These are phyloP conservation scores for Powellomyces hirtus DNA, from an alignment of 192 early-diverging fungal genomes.

Conservation along the genomic window DNA sequence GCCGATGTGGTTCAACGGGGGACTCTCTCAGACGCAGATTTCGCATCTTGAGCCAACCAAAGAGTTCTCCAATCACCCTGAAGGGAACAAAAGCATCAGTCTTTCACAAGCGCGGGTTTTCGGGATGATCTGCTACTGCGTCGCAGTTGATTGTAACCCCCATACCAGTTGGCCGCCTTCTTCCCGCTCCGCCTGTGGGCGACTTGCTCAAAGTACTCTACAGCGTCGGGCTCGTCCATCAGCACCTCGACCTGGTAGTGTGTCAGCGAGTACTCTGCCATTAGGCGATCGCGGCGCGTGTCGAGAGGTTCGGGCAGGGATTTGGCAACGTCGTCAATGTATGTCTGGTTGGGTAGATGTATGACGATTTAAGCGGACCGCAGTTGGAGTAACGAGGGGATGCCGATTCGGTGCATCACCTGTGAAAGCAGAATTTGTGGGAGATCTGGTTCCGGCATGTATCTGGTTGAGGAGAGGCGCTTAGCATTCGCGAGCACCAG, in stretches of 20 bases:
- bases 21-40: background rate
- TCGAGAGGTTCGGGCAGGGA: conserved; percentile 76
- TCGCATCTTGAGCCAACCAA: conserved; percentile 3
- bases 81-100: background rate
- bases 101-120: background rate
- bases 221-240: conserved; percentile 70
- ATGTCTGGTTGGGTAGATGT: background rate
- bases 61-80: conserved; percentile 1
- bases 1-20: background rate
- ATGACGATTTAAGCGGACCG: no score
- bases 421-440: conserved; percentile 30
- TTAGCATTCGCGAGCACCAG: no score
- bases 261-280: conserved; percentile 57
- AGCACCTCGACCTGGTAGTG: conserved; percentile 60
- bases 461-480: conserved; percentile 38
- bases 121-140: background rate
- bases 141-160: background rate
- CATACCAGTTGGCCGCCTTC: conserved; percentile 7
- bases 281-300: conserved; percentile 51
- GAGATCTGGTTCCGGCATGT: conserved; percentile 84
- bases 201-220: conserved; percentile 76
- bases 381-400: no score
- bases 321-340: conserved; percentile 36
- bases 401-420: no score
- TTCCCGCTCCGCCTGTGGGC: conserved; percentile 5